Evolutionary conservation across 2,329 filamentous ascomycete genomes (phyloP), one percentile per base, ranked within the genome.

Genomic region (Rhynchosporium secalis): DNA sequence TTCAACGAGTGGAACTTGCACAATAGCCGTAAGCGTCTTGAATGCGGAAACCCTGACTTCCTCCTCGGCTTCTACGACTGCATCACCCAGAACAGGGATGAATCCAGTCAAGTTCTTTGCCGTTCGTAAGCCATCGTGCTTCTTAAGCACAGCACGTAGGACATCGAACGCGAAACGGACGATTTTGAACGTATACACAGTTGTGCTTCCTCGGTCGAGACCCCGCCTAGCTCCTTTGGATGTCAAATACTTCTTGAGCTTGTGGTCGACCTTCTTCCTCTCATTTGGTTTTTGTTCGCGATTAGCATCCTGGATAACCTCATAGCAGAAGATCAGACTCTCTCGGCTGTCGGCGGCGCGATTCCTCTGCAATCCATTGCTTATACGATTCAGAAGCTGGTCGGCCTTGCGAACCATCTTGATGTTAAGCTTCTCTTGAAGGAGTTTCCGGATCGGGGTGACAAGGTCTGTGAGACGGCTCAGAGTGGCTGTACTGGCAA

Each of bases 291-390:
- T 83, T 59, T 82, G 80, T 62, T 83, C 84, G 63, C 84, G 85
- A 75, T 96, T 96, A 0, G 91, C 90, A 66, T 93, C 88, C 72
- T 96, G 90, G 46, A 98, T 90, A 52, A 98, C 84, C 75, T 98
- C 92, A 73, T 96, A 98, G 74, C 93, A 96, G 75, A 99, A 97
- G 0, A 96, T 79, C n/a, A 99, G 79, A 46, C 94, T 87, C 68
- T 96, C 91, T 55, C 89, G 86, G 69, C 86, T 91, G 66, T 89
- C 86, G 0, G 91, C 88, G 0, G 87, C 88, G 3, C 89, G 81
- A 69, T 99, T 99, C 66, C 90, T 88, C 33, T 96, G 76, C 3
- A 99, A 80, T 38, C 95, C 96, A 7, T 90, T 83, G 1, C 90
- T 88, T 58, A 99, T 90, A 58, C 95, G 87, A 56, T 88, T 84